Conservation (phyloP, 2,329 filamentous ascomycete species). For the Beauveria medogensis region DNA sequence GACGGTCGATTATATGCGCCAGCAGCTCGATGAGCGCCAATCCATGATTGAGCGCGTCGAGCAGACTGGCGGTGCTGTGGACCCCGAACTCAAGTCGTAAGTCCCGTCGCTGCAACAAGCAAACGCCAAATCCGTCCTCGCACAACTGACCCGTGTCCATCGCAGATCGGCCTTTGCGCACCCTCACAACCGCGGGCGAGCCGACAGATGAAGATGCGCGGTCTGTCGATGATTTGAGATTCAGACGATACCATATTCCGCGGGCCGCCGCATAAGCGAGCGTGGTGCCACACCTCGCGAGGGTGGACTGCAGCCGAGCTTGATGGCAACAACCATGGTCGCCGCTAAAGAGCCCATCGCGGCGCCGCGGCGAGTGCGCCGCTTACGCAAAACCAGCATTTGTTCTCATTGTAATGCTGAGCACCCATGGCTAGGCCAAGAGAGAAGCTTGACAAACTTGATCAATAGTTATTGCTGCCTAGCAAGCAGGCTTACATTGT, state of each 20-base stretch:
- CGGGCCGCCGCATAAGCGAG: neutral
- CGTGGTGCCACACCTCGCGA: neutral
- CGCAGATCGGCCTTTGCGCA: neutral
- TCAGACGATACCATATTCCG: neutral
- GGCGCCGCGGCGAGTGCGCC: conserved; percentile 4
- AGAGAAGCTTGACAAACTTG: neutral
- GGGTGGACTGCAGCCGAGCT: neutral
- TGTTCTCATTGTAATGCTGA: neutral
- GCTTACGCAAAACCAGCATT: neutral
- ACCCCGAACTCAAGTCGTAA: conserved; percentile 37
- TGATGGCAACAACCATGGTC: neutral
- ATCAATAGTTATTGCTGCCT: neutral
- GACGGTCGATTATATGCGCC: conserved; percentile 57
- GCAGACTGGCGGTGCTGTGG: conserved; percentile 48
- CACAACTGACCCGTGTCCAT: neutral
- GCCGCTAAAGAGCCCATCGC: neutral
- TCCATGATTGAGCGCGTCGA: conserved; percentile 52
- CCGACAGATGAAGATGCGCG: neutral
- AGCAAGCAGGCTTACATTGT: neutral
- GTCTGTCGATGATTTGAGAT: neutral
- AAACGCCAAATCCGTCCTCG: no score
- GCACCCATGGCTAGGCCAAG: neutral
- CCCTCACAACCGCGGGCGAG: conserved; percentile 9
- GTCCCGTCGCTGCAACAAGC: conserved; percentile 10
- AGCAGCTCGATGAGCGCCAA: conserved; percentile 51